Evolutionary conservation across 1,284 basidiomycete genomes (phyloP).

Genomic region (Megacollybia platyphylla): DNA sequence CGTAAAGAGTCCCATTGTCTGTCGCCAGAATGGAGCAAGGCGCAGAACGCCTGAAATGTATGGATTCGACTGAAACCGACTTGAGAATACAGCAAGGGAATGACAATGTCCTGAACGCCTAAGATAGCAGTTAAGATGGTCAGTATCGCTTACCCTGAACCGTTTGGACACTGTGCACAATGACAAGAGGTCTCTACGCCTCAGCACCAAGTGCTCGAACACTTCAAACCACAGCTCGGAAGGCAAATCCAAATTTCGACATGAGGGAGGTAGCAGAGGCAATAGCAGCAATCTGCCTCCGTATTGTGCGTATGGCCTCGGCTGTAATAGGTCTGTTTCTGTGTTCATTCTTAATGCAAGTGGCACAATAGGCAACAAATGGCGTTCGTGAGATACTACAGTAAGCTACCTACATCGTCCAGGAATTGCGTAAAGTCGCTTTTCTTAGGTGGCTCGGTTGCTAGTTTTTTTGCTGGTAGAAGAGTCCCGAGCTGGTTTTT

Average conservation of each 20-base stretch:
- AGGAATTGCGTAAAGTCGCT: constrained; percentile 67
- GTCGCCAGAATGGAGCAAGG: constrained; percentile 47
- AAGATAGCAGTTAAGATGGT: constrained; percentile 2
- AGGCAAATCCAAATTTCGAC: constrained; percentile 28
- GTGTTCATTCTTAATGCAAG: not conserved
- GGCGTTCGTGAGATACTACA: constrained; percentile 7
- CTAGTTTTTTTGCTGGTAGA: constrained; percentile 19
- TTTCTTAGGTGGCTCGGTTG: constrained; percentile 26
- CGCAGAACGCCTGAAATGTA: constrained; percentile 44
- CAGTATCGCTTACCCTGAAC: constrained; percentile 44
- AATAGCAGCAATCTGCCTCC: not conserved
- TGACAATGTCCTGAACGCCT: constrained; percentile 43
- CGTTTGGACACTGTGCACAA: constrained; percentile 50
- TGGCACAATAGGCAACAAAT: not conserved
- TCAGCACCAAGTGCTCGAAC: constrained; percentile 18
- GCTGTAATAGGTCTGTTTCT: constrained; percentile 26
- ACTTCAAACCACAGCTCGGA: constrained; percentile 60
- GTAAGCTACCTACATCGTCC: constrained; percentile 59
- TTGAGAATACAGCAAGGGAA: constrained; percentile 54
- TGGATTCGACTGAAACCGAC: constrained; percentile 33
- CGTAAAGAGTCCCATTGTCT: constrained; percentile 77
- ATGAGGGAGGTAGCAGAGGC: not conserved
- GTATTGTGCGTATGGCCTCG: constrained; percentile 32
- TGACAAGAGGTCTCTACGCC: constrained; percentile 12
- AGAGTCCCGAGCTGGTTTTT: constrained; percentile 42